Evolutionary conservation across 495 filamentous ascomycete species (phyloP), one percentile per base, ranked within the genome.

Genomic region (Penicillium herquei): DNA sequence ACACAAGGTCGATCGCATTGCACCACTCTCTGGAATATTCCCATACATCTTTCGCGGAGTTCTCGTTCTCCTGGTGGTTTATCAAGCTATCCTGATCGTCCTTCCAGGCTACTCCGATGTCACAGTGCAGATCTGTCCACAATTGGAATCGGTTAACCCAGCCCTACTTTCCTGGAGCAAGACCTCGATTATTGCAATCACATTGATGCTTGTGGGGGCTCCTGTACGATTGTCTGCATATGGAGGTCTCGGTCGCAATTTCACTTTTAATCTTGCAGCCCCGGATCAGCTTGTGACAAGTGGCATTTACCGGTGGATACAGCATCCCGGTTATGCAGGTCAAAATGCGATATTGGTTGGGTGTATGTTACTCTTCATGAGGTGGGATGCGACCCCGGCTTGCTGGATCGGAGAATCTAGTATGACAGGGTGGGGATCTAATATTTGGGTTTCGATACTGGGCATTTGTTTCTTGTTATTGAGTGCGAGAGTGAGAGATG

Each of bases 301-400:
- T 1, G 78, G 78, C 0, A 52, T 80, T 12, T 80, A 80, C 51
- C 50, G 52, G 12, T 77, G 70, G 55, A 57, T 81, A 11, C 78
- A 78, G 52, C 75, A 83, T 56, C 76, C 78, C 3, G 78, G 76
- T 42, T 83, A 81, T 34, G 70, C 71, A 3, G 73, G 72, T 0
- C 31, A 70, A 3, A 13, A 57, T 11, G n/a, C 71, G 43, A 57
- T 65, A 18, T 17, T 59, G 14, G 26, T 64, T 21, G 66, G 57
- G 1, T 32, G 63, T 17, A 17, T 39, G 6, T 59, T 62, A 3
- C 54, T 74, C 7, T 69, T 59, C 35, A 31, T 72, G 17, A 57
- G 70, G 11, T 74, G 74, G 58, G 75, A 72, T 63, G 64, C 61
- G 1, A 53, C 66, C 18, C 53, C 65, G 16, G 45, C 48, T 12